Evolutionary conservation across 2,329 filamentous ascomycete species (phyloP).

Genomic region (Rhinocladiella similis): DNA sequence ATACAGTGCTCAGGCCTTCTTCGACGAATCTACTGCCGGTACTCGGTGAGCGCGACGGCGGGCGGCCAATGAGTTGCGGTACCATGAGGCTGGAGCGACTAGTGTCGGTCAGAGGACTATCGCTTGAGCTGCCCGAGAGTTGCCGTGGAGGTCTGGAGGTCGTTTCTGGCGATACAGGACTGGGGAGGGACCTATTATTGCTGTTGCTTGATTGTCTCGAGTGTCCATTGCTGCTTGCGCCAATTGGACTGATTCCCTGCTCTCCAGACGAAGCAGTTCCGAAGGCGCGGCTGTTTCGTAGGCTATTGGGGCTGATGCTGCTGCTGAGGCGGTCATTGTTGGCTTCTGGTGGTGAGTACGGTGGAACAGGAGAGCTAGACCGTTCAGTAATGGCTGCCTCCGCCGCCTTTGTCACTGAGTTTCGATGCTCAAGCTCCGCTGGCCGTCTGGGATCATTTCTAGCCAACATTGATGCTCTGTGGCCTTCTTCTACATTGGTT

Average conservation of each 20-base stretch:
- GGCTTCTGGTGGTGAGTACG: conserved; percentile 26
- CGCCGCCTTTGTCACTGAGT: conserved; percentile 18
- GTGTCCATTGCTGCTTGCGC: conserved; percentile 12
- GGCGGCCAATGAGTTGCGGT: conserved; percentile 22
- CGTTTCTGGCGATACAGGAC: conserved; percentile 21
- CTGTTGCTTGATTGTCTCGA: conserved; percentile 18
- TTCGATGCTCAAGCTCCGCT: conserved; percentile 24
- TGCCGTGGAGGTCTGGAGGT: conserved; percentile 9
- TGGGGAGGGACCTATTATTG: conserved; percentile 11
- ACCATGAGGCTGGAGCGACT: conserved; percentile 14
- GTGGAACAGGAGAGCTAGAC: conserved; percentile 26
- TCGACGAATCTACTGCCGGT: conserved; percentile 29
- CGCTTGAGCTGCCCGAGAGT: background rate
- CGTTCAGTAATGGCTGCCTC: conserved; percentile 17
- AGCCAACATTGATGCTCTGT: conserved; percentile 2
- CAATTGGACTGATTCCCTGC: conserved; percentile 28
- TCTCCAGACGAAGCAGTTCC: conserved; percentile 24
- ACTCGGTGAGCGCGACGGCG: conserved; percentile 23
- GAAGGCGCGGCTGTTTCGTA: conserved; percentile 22
- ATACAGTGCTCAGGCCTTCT: conserved; percentile 23
- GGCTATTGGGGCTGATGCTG: conserved; percentile 27
- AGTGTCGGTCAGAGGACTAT: conserved; percentile 2
- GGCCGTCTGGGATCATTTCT: conserved; percentile 26
- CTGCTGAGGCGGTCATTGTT: conserved; percentile 18
- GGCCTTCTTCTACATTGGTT: conserved; percentile 5